Evolutionary conservation across 257 asterid species (phyloP), one percentile per base, ranked within the genome.

Genomic region (Solanum etuberosum): DNA sequence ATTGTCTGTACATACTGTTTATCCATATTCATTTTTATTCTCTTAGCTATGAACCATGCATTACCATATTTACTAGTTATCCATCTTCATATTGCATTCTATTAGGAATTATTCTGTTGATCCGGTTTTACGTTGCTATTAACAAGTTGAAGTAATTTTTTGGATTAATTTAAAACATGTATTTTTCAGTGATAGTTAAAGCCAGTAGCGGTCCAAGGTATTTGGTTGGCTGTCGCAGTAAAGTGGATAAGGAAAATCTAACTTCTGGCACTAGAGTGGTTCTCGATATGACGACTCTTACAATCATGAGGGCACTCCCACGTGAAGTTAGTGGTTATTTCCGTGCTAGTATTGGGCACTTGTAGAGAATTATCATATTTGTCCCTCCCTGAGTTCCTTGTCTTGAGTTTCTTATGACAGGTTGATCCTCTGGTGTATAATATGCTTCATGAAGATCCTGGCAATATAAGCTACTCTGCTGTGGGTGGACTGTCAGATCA

Each of bases 391-490:
- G 38, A 27, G 38, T 80, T 43, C 65, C 84, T 80, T 46, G 46
- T 43, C 65, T 43, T 80, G 27, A 43, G 67, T 15, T 80, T 5
- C 2, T 46, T 23, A 48, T 80, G 84, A 77, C 92, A 96, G 99
- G 99, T 96, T 43, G 98, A 96, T 90, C 98, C 98, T 85, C 95
- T 94, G 88, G 98, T 96, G 57, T 94, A 96, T 87, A 96, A 93
- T 88, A 96, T 96, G 99, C 99, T 96, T 90, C 99, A 96, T 88
- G 99, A 96, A 90, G 98, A 96, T 89, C 99, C 98, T 31, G 99
- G 98, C 84, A 96, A 96, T 89, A 91, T 96, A 80, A 96, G 98
- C 89, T 95, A 96, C 90, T 95, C 98, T 81, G 99, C 98, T 71
- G 99, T 96, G 80, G 99, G 98, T 91, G 98, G 99, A 67, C 91